These are phyloP conservation scores for Penicillium olsonii DNA, from an alignment of 2,329 filamentous ascomycete species.

Conservation along the genomic window DNA sequence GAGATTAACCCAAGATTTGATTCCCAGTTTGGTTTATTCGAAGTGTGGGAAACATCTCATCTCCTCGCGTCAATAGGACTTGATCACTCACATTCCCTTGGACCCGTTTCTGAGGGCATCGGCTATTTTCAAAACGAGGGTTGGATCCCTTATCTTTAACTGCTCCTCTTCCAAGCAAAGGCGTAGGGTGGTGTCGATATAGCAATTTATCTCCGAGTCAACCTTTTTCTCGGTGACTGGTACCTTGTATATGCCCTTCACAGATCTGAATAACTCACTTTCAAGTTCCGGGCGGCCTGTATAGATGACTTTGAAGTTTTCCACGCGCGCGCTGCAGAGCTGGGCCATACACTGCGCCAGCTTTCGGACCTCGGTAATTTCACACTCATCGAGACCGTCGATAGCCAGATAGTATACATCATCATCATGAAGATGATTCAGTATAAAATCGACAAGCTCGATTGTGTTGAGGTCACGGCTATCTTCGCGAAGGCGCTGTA, in stretches of 20 bases:
- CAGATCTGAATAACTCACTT: not conserved
- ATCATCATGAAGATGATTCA: too few species aligned
- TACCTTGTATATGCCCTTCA: not conserved
- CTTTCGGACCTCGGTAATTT: not conserved
- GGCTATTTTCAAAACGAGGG: not conserved
- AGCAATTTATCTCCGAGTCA: constrained; percentile 15
- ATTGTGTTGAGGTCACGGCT: too few species aligned
- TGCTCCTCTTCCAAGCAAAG: not conserved
- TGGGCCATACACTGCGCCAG: constrained; percentile 3
- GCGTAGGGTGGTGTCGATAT: not conserved
- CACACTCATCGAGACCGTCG: constrained; percentile 9
- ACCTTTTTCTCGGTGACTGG: not conserved
- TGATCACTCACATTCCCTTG: constrained; percentile 6
- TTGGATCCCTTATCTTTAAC: constrained; percentile 10
- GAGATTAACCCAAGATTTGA: too few species aligned
- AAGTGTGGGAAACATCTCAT: too few species aligned
- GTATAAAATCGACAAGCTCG: too few species aligned
- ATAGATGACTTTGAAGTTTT: constrained; percentile 15
- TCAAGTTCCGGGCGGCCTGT: constrained; percentile 18
- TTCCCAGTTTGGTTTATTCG: too few species aligned
- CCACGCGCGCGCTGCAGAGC: not conserved
- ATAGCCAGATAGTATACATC: constrained; percentile 4
- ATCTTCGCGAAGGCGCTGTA: too few species aligned
- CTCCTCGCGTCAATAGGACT: too few species aligned
- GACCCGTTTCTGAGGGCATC: not conserved